Evolutionary conservation across 768 basidiomycete species (phyloP), one percentile per base, ranked within the genome.

Genomic region (Clitopilus passeckerianus): DNA sequence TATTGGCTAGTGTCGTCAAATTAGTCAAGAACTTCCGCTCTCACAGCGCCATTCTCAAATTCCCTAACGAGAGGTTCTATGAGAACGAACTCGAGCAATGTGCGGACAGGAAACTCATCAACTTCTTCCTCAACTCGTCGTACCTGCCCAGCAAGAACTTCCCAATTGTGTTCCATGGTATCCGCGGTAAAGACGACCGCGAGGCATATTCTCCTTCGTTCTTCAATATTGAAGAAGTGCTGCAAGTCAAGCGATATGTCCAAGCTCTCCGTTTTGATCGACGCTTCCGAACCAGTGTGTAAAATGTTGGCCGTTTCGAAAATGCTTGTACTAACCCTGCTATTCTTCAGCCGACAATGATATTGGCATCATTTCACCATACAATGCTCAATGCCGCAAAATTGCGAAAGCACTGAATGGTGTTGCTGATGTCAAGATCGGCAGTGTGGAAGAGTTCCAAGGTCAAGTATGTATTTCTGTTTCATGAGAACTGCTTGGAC

Each of bases 331-430:
- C 41, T 9, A 34, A 24, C 22, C 53, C 16, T 55, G 20, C 41
- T 9, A 34, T 20, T 23, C 53, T 18, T 20, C 41, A 83, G 80
- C 69, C n/a, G 71, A 75, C 12, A 65, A 71, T 10, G 75, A 89
- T 58, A 86, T 88, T 61, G 87, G 86, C n/a, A 70, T 89, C n/a
- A 87, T 89, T 20, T 74, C 87, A 0, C 87, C 87, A 1, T 89
- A 89, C 63, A 78, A 84, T 65, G 85, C 85, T 1, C 87, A 89
- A 64, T 70, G 77, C 27, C 73, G 74, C 61, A 86, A 86, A 65
- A 81, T 87, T 75, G 53, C 71, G 68, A 34, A 63, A 72, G 14
- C 66, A 82, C 22, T 65, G 58, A 50, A 70, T 67, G 56, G 72
- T 69, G 59, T 66, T 50, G 60, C 65, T 66, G 63, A 61, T 63